These are phyloP conservation scores for Aspergillus ostianus DNA, from an alignment of 495 filamentous ascomycete genomes.

Conservation along the genomic window DNA sequence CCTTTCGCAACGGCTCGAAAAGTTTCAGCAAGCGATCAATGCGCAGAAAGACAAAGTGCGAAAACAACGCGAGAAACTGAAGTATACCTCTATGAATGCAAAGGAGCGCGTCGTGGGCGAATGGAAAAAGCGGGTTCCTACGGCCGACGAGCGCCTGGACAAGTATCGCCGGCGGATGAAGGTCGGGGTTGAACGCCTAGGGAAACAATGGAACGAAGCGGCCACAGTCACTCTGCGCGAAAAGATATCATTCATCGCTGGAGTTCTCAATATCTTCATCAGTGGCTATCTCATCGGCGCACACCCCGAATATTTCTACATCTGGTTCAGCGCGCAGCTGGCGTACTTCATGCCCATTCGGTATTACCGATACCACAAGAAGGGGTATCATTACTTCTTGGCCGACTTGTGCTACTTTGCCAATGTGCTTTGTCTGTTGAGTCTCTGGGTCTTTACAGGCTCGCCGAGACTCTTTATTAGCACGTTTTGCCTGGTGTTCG, in stretches of 20 bases:
- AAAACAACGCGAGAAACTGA: slow-evolving; percentile 74
- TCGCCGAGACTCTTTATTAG: slow-evolving; percentile 93
- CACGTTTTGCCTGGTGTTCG: slow-evolving; percentile 87
- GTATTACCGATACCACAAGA: slow-evolving; percentile 82
- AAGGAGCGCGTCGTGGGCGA: slow-evolving; percentile 81
- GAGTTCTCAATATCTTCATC: slow-evolving; percentile 94
- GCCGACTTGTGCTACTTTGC: slow-evolving; percentile 98
- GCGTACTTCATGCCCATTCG: slow-evolving; percentile 96
- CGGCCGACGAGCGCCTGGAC: slow-evolving; percentile 87
- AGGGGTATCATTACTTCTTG: slow-evolving; percentile 95
- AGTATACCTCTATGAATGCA: slow-evolving; percentile 52
- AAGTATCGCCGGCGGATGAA: slow-evolving; percentile 87
- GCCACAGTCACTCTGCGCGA: slow-evolving; percentile 84
- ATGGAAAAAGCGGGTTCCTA: slow-evolving; percentile 77
- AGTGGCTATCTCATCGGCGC: slow-evolving; percentile 91
- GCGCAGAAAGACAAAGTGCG: slow-evolving; percentile 83
- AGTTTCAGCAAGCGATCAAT: slow-evolving; percentile 73
- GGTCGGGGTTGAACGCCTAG: slow-evolving; percentile 79
- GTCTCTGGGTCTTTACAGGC: slow-evolving; percentile 84
- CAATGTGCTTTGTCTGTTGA: slow-evolving; percentile 79
- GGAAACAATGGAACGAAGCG: slow-evolving; percentile 81
- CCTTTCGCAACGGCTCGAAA: slow-evolving; percentile 82
- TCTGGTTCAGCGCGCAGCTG: slow-evolving; percentile 86
- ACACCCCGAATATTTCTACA: slow-evolving; percentile 79
- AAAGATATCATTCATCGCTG: slow-evolving; percentile 93